Conservation (phyloP, 805 yeast genomes). For the Wickerhamomyces tratensis region DNA sequence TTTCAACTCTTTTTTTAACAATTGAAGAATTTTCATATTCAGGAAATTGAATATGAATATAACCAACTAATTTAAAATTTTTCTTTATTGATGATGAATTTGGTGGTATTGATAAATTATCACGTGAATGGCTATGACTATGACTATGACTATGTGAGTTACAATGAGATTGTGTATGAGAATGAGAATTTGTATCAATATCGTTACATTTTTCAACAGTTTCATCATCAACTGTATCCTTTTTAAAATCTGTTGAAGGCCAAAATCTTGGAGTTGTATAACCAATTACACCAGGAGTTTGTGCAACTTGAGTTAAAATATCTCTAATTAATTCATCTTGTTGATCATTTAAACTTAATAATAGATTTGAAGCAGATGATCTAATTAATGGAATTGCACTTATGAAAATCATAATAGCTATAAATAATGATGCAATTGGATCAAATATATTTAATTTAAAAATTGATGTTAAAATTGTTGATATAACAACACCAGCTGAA, state of each 20-base stretch:
- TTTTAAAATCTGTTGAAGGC: constrained; percentile 40
- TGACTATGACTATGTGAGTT: constrained; percentile 28
- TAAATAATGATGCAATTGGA: constrained; percentile 84
- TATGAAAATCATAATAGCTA: constrained; percentile 67
- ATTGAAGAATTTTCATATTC: constrained; percentile 56
- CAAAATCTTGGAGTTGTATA: constrained; percentile 89
- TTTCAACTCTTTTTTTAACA: constrained; percentile 51
- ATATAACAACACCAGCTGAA: constrained; percentile 91
- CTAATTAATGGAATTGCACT: constrained; percentile 80
- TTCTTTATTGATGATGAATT: background rate
- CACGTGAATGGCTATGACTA: constrained; percentile 29
- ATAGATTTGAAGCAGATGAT: constrained; percentile 67
- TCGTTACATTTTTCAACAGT: background rate
- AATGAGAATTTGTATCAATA: constrained; percentile 1
- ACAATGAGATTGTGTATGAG: constrained; percentile 3
- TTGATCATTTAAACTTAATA: constrained; percentile 48
- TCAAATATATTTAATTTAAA: constrained; percentile 72
- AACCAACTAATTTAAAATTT: constrained; percentile 48
- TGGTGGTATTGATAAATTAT: background rate
- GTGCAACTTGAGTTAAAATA: constrained; percentile 56
- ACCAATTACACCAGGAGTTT: constrained; percentile 71
- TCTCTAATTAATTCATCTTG: constrained; percentile 57
- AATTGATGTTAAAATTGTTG: constrained; percentile 67
- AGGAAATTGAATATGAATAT: constrained; percentile 66
- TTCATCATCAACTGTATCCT: constrained; percentile 4